Base-by-base conservation (phyloP, 2,329 filamentous ascomycete species). In the Aspergillus sp. region DNA sequence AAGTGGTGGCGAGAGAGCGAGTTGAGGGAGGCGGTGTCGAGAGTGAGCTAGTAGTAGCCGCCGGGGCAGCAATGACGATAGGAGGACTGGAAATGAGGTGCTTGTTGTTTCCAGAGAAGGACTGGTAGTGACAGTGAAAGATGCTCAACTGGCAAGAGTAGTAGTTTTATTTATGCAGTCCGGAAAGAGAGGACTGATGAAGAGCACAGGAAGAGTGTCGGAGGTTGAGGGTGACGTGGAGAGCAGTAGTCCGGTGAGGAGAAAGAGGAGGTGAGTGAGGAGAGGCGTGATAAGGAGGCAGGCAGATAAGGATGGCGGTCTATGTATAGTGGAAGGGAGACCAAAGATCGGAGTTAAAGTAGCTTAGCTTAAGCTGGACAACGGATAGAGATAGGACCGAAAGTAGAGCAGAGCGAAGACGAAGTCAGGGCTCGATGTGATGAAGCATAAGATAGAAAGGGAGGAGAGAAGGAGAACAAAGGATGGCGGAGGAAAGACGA, bases 31-130 rank as follows among this genome's bases (percentile, higher is more conserved):
- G 53, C 58, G 57, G 44, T 36, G 32, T 36, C 32, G 15, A 36
- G 32, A 36, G 32, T 36, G 19, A 36, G 32, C 11, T 36, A 44
- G 52, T 41, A 39, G 52, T 41, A 58, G 48, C 48, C 19, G 58
- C 62, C 62, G 65, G 59, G 59, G 57, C 57, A 55, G 58, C 42
- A 42, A 30, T 30, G 42, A 36, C 54, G 59, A 60, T 66, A 59
- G 32, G 32, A 60, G 55, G 47, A 54, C 54, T 57, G 44, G 38
- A n/a, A 21, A 21, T 21, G n/a, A 32, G 53, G 48, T 13, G 54
- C 25, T 51, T 39, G 59, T 19, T 49, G 32, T 30, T 42, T 17
- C 17, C 51, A 10, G 17, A 5, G 27, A 27, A 5, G 23, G 27
- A 42, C 39, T 21, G 56, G 25, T 52, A 54, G 10, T 17, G 19